A percentile compares a stretch with the other conserved stretches of the same genome.
Evolutionary conservation across 768 basidiomycete species (phyloP).

Genomic region (Lepiota subincarnata): DNA sequence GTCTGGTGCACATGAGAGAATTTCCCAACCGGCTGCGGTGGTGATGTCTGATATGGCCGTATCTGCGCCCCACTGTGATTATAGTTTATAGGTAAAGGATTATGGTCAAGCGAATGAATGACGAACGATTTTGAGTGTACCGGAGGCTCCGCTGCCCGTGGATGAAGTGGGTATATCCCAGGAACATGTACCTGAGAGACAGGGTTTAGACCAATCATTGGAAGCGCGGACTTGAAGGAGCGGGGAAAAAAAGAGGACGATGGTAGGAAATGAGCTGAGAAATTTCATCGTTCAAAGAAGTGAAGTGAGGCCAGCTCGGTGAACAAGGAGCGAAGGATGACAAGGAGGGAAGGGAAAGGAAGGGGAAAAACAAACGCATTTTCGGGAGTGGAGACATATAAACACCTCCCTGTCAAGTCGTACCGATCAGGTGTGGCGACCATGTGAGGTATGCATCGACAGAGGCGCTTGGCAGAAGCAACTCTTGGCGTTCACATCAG

Average conservation of each 20-base stretch:
- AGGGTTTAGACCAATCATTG: constrained; percentile 17
- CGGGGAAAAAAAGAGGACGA: constrained; percentile 2
- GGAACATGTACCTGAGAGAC: constrained; percentile 12
- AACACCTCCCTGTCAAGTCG: too few species aligned
- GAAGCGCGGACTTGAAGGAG: not conserved
- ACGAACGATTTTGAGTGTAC: constrained; percentile 12
- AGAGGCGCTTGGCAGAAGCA: too few species aligned
- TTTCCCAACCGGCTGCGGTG: constrained; percentile 34
- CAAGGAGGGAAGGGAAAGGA: not conserved
- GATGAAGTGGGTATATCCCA: constrained; percentile 6
- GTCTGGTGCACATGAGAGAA: constrained; percentile 30
- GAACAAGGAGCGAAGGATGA: not conserved
- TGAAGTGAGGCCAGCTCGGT: not conserved
- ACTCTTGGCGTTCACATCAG: too few species aligned
- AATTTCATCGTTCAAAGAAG: not conserved
- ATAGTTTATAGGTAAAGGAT: not conserved
- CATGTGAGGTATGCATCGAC: too few species aligned
- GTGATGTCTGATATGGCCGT: constrained; percentile 34
- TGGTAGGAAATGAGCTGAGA: too few species aligned
- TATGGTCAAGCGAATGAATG: too few species aligned
- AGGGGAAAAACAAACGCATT: too few species aligned
- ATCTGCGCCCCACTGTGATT: constrained; percentile 18
- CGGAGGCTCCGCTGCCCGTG: constrained; percentile 8
- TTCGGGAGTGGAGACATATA: too few species aligned
- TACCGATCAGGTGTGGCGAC: too few species aligned